Base-by-base conservation (phyloP, 257 asterid species). In the Primulina eburnea region DNA sequence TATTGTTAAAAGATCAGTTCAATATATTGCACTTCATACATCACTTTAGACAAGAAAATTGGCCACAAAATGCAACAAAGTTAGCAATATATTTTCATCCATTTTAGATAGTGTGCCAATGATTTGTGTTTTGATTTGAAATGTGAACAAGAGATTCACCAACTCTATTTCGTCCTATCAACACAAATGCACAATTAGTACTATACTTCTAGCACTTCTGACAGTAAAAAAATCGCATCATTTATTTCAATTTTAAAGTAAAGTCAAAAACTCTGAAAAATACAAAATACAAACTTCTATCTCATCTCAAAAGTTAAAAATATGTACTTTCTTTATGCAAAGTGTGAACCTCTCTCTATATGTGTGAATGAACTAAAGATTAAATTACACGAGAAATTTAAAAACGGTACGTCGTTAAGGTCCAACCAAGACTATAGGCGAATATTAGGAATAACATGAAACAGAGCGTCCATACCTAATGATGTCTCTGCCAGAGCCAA, bases 401-500 rank as follows among this genome's bases (percentile, higher is more conserved):
- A 3, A 35, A 68, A 70, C 3, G 2, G 34, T 52, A 7, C 2
- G 26, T 9, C 12, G 21, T 32, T 47, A 57, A 53, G 26, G 59
- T 33, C 7, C 60, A 43, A 47, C 9, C 4, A 10, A 33, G 34
- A 21, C 8, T 28, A 37, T 37, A n/a, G 17, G 21, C 11, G 7
- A 32, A 57, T 29, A 14, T 0, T 59, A 35, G 55, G 57, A 21
- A 6, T 10, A 37, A 21, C 21, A 6, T 65, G 8, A 65, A 65
- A 21, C 58, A 65, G 7, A 47, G 55, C 10, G 37, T 60, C 18
- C 78, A 30, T 87, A 91, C 98, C 90, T 78, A 61, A 88, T 66
- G 58, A 76, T 69, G 35, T 80, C 83, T 4, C 69, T 89, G 11
- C 76, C 79, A 1, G 89, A 65, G 61, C 92, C 96, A 72, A 93